These are phyloP conservation scores for Pythium pyrilobum DNA, from an alignment of 352 stramenopile genomes.

Conservation along the genomic window DNA sequence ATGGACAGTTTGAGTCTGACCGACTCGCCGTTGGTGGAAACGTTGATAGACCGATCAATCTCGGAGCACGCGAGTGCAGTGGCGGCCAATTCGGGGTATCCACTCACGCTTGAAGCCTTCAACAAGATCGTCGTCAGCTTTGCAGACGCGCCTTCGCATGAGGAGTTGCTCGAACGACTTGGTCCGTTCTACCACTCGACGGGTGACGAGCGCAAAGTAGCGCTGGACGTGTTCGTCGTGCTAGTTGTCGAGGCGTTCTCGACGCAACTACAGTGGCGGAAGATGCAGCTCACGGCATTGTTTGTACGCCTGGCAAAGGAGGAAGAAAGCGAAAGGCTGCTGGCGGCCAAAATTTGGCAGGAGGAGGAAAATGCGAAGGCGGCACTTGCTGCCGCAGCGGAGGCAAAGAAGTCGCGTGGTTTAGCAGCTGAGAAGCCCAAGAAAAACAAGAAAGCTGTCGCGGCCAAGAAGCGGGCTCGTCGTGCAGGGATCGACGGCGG, in stretches of 20 bases:
- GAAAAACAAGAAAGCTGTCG: constrained; percentile 23
- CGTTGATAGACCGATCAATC: constrained; percentile 7
- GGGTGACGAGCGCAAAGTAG: constrained; percentile 51
- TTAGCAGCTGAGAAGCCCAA: constrained; percentile 11
- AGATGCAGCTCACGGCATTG: constrained; percentile 30
- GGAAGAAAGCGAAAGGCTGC: constrained; percentile 12
- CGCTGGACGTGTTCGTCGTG: constrained; percentile 40
- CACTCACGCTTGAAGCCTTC: constrained; percentile 46
- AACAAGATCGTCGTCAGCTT: constrained; percentile 46
- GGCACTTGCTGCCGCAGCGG: background rate
- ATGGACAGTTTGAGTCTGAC: too few relatives aligned
- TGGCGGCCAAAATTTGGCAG: constrained; percentile 12
- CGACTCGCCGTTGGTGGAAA: too few relatives aligned
- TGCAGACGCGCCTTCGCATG: constrained; percentile 15
- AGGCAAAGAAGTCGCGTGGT: background rate
- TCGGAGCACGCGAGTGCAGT: constrained; percentile 15
- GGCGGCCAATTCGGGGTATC: constrained; percentile 23
- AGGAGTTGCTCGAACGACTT: constrained; percentile 31
- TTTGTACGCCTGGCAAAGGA: constrained; percentile 42
- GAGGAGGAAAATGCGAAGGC: constrained; percentile 18
- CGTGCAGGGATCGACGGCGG: background rate
- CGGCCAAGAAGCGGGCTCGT: background rate
- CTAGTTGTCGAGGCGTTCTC: constrained; percentile 41
- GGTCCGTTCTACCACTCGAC: constrained; percentile 48
- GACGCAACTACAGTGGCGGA: constrained; percentile 41